Base-by-base conservation (phyloP, 1,139 yeast genomes). In the Protomyces lactucae-debilis region DNA sequence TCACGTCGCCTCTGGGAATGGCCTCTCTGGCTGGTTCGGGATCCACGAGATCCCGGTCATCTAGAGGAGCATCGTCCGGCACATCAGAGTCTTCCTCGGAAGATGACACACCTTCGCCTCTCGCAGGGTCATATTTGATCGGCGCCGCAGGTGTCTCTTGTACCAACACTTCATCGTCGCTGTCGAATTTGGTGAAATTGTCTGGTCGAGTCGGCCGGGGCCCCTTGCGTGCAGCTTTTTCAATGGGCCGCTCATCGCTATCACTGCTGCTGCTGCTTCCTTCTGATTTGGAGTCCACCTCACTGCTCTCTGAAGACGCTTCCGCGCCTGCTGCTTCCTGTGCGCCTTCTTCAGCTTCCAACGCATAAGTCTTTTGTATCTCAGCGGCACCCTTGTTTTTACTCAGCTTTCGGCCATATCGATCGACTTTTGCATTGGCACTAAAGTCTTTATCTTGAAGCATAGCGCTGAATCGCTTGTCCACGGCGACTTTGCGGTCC, bases 1-100 rank as follows among this genome's bases (percentile, higher is more conserved):
- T 81, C 36, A 96, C 96, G 1, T 92, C 97, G 53, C 97, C 95
- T 67, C 85, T 86, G 60, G 88, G 93, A 12, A 95, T 88, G 65
- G 83, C 81, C 8, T 76, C 74, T 40, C 78, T 79, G 28, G 80
- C 82, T 69, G 85, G 92, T 46, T 87, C 87, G 52, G 82, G 76
- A 66, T 84, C 86, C 9, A 79, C 70, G 1, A 68, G 72, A 5
- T 70, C 76, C n/a, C 76, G 75, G 6, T 70, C 70, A 23, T 75
- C 80, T 10, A 69, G 69, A 45, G 74, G 75, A 10, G 78, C 78
- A 45, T 78, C 81, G 3, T 78, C 78, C 6, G 76, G 75, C 12
- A 73, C 76, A 1, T 71, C 67, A 4, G 73, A 71, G 53, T 78
- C 81, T 66, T 71, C 75, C 0, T 79, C 77, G 12, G 79, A 75